Evolutionary conservation across 768 basidiomycete genomes (phyloP).

Genomic region (Auriscalpium vulgare): DNA sequence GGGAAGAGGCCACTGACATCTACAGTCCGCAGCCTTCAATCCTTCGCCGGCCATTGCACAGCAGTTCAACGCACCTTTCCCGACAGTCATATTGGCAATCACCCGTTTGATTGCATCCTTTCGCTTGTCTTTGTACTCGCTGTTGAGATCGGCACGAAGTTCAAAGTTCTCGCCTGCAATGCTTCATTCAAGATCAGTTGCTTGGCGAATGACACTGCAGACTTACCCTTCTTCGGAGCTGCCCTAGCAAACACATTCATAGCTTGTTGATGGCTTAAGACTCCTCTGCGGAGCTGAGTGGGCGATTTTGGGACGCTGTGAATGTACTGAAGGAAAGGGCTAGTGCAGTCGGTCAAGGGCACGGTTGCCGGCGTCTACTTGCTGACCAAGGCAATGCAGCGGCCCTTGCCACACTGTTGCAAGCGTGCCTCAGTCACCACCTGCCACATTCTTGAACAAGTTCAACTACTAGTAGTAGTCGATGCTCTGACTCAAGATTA

Average conservation of each 20-base stretch:
- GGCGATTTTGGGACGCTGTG: too few relatives aligned
- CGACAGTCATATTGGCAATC: constrained; percentile 98
- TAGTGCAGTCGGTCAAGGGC: too few relatives aligned
- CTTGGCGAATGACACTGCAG: background rate
- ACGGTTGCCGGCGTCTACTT: too few relatives aligned
- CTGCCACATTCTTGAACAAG: too few relatives aligned
- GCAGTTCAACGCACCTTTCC: constrained; percentile 64
- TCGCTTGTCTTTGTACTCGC: constrained; percentile 88
- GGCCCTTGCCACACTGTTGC: too few relatives aligned
- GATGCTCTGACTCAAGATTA: too few relatives aligned
- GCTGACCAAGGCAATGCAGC: too few relatives aligned
- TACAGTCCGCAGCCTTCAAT: constrained; percentile 19
- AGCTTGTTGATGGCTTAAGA: background rate
- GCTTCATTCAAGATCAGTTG: constrained; percentile 4
- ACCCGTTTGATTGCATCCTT: constrained; percentile 98
- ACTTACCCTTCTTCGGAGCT: constrained; percentile 20
- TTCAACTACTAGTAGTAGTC: too few relatives aligned
- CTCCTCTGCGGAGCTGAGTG: too few relatives aligned
- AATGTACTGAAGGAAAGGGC: too few relatives aligned
- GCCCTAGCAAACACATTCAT: constrained; percentile 16
- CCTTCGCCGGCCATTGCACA: background rate
- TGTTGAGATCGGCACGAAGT: constrained; percentile 93
- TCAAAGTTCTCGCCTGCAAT: constrained; percentile 87
- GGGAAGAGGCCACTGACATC: constrained; percentile 94
- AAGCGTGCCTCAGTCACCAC: too few relatives aligned